Evolutionary conservation across 441 rosid species (phyloP), one percentile per base, ranked within the genome.

Genomic region (Macaranga tanarius): DNA sequence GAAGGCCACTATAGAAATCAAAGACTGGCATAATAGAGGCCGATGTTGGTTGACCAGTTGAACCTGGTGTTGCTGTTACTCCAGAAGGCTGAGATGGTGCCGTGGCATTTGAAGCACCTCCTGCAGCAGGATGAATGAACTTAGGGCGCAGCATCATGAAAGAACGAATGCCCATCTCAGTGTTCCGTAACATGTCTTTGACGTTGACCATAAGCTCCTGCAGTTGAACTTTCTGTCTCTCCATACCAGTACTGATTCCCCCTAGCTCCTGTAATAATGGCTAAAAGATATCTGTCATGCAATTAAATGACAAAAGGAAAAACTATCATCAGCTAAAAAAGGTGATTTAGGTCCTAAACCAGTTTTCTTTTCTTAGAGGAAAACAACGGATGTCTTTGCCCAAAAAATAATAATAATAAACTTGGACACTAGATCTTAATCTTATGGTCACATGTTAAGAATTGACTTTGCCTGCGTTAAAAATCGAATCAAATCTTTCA

Each of bases 1-100:
- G 98, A 63, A 96, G 78, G 67, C 99, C 98, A 76, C 89, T 82
- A 82, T 93, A 96, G 82, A 96, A 96, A 45, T 92, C 93, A 77
- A 85, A 88, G 72, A 88, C 85, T 0, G 92, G 94, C 78, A 86
- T 82, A 10, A 84, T 63, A n/a, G 88, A 67, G 74, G 91, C 44
- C 22, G 91, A 73, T 48, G 88, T 54, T 62, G 85, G 81, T 82
- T 92, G 96, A 76, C 82, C 80, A 66, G 85, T 71, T 22, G 95
- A 86, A 79, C 84, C 83, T 31, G 84, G 82, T 68, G 75, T 67
- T 10, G 68, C 76, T 59, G 86, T 83, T 59, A 84, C 83, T 81
- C 93, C 96, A 31, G 92, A 77, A 31, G 80, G 62, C 79, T 86
- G 98, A 75, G 94, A 81, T 74, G 93, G 85, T 62, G 88, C 86